Evolutionary conservation across 1,284 basidiomycete genomes (phyloP), one percentile per base, ranked within the genome.

Genomic region (Trichosporon sp.): DNA sequence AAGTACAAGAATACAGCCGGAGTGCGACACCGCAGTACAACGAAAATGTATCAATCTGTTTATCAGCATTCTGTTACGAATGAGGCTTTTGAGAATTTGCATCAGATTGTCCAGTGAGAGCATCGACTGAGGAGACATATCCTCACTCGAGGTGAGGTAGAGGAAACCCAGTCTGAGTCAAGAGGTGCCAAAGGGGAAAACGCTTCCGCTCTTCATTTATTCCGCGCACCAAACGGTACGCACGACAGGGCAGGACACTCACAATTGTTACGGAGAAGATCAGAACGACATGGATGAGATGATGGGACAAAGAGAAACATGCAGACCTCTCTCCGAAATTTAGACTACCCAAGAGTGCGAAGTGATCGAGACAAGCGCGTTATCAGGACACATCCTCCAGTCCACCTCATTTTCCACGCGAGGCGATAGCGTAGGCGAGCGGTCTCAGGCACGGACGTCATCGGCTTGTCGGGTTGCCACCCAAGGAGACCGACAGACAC

Each of bases 91-190:
- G 27, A 16, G 29, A 27, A 2, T 25, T 54, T 54, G 27, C 16
- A 54, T 54, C 49, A 54, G 49, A 54, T 54, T 54, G 49, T 54
- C 49, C 49, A 54, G 49, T 54, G 49, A 54, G 49, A 54, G 49
- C 49, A 54, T 54, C 49, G 49, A 54, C 49, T 16, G 14, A n/a
- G 49, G 16, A 16, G 16, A 54, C 49, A 31, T 54, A 31, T 54
- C 49, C 49, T 7, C 49, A 54, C 49, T 54, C 49, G 4, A 54
- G 25, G 49, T 54, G 25, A 3, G 49, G 25, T 29, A 54, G 49
- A 54, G 49, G 49, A n/a, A 25, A 29, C 16, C 25, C 25, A 7
- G 16, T 54, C 49, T 54, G 49, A 54, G 49, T 54, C 49, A 54
- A 54, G 49, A 54, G 49, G 49, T 54, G 49, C 49, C 49, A 54